Percentiles rank a stretch among this genome's conserved stretches.
Evolutionary conservation across 2,329 filamentous ascomycete species (phyloP).

Genomic region (Penicillium sp.): DNA sequence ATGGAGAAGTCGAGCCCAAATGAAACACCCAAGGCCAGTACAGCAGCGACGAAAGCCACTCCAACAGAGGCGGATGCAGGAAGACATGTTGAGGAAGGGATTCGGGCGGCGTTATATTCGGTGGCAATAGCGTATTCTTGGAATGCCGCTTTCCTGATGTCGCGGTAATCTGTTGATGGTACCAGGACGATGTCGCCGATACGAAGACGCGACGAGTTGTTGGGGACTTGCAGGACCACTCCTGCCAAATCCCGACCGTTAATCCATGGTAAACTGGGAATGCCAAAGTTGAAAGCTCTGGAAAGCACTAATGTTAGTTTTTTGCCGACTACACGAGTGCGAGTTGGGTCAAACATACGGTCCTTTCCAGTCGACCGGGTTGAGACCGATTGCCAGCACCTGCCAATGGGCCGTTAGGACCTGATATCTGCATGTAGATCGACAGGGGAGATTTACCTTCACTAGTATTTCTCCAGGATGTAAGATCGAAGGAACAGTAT

Average conservation of each 20-base stretch:
- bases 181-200: slow-evolving; percentile 57
- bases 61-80: slow-evolving; percentile 61
- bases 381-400: slow-evolving; percentile 62
- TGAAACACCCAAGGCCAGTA: slow-evolving; percentile 62
- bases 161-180: slow-evolving; percentile 71
- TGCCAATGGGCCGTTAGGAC: slow-evolving; percentile 12
- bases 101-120: slow-evolving; percentile 60
- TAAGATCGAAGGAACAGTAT: slow-evolving; percentile 46
- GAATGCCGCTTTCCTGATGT: slow-evolving; percentile 66
- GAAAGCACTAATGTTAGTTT: not conserved
- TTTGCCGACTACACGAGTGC: not conserved
- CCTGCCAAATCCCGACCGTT: slow-evolving; percentile 68
- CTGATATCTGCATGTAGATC: not conserved
- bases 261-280: slow-evolving; percentile 64
- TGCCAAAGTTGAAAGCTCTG: slow-evolving; percentile 66
- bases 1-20: slow-evolving; percentile 61
- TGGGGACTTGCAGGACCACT: slow-evolving; percentile 51
- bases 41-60: slow-evolving; percentile 67
- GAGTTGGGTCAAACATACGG: slow-evolving; percentile 49
- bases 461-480: slow-evolving; percentile 56
- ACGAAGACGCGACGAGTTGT: slow-evolving; percentile 48
- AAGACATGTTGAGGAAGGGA: slow-evolving; percentile 52
- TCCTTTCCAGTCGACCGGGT: slow-evolving; percentile 73
- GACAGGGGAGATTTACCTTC: slow-evolving; percentile 36
- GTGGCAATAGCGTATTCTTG: slow-evolving; percentile 65